Percentiles rank a stretch among this genome's conserved stretches.
Conservation (phyloP, 345 rosid species). For the Lepidium africanum region DNA sequence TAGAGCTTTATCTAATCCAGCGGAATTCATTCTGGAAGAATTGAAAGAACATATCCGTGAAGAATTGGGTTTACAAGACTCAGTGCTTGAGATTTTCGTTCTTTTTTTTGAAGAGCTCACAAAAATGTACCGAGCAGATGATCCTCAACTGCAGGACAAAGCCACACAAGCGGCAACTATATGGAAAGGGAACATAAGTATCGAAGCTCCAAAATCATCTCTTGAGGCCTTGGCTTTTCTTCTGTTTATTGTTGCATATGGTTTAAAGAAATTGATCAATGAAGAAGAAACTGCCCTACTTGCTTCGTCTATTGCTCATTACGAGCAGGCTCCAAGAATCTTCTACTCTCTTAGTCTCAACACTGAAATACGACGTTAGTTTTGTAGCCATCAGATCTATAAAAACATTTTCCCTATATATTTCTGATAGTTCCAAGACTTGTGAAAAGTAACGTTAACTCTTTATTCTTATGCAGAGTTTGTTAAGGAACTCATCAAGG, state of each 20-base stretch:
- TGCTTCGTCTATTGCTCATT: conserved; percentile 12
- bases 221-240: conserved; percentile 19
- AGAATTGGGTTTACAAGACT: background rate
- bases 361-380: background rate
- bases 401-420: background rate
- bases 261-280: background rate
- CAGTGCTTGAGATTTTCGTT: background rate
- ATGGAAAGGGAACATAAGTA: conserved; percentile 12
- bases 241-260: conserved; percentile 10
- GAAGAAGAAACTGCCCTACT: conserved; percentile 11
- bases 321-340: conserved; percentile 4
- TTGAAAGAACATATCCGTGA: background rate
- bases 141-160: background rate
- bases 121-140: background rate
- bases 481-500: background rate
- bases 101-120: conserved; percentile 10
- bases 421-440: background rate
- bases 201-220: conserved; percentile 6
- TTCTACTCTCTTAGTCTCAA: background rate
- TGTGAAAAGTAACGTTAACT: background rate
- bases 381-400: background rate
- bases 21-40: conserved; percentile 3
- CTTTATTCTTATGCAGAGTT: conserved; percentile 11
- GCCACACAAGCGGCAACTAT: conserved; percentile 6
- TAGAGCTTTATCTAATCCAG: conserved; percentile 7